phyloP scores from a whole-genome alignment of 2,329 filamentous ascomycete genomes.

The Pseudocercospora fuligena region DNA sequence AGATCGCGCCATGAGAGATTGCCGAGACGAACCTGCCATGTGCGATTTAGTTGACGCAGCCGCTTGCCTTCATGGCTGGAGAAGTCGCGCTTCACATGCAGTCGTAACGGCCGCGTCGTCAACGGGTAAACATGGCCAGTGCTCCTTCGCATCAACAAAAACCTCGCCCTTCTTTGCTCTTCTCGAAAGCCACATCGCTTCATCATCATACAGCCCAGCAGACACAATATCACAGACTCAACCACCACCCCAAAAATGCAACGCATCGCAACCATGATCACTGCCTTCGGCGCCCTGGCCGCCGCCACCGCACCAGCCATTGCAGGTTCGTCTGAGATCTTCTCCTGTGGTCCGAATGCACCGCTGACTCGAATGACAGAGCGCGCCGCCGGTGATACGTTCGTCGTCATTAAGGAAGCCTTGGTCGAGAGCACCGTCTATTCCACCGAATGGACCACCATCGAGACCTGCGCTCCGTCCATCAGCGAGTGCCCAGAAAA shows the following conservation, averaged over 20 bases:
- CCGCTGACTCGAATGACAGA: neutral
- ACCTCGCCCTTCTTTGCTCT: neutral
- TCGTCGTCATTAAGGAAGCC: neutral
- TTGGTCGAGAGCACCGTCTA: neutral
- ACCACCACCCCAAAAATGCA: neutral
- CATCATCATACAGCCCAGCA: neutral
- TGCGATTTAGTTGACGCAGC: neutral
- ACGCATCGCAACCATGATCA: neutral
- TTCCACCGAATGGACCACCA: neutral
- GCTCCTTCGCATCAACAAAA: neutral
- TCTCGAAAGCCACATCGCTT: neutral
- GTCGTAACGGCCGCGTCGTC: neutral
- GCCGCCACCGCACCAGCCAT: constrained; percentile 31
- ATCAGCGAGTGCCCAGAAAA: constrained; percentile 3
- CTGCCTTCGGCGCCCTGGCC: neutral
- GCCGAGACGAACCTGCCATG: neutral
- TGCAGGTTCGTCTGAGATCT: neutral
- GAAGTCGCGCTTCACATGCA: neutral
- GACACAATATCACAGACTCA: neutral
- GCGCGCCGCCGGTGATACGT: neutral
- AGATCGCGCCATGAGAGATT: neutral
- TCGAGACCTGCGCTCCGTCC: neutral
- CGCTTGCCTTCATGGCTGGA: neutral
- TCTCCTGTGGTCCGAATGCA: neutral
- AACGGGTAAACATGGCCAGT: neutral